Evolutionary conservation across 2,329 filamentous ascomycete species (phyloP).

Genomic region (Coniosporium tulheliwenetii): DNA sequence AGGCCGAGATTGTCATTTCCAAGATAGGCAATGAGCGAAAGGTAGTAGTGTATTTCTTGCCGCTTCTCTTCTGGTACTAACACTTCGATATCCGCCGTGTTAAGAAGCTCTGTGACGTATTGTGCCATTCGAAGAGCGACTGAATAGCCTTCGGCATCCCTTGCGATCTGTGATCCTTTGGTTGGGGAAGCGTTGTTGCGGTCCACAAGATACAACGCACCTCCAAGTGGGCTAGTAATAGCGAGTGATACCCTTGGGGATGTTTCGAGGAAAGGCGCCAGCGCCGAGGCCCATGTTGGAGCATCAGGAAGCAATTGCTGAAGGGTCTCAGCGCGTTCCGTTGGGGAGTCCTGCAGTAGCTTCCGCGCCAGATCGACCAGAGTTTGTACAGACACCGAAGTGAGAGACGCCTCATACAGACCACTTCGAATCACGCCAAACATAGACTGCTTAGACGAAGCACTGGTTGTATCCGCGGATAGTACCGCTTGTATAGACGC

Average conservation of each 20-base stretch:
- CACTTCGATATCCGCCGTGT: conserved; percentile 18
- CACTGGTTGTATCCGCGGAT: conserved; percentile 16
- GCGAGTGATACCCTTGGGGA: conserved; percentile 49
- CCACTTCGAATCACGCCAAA: conserved; percentile 37
- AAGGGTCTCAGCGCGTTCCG: conserved; percentile 7
- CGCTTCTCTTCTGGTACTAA: conserved; percentile 16
- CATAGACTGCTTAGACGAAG: conserved; percentile 27
- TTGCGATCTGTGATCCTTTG: conserved; percentile 20
- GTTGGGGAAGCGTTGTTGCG: conserved; percentile 10
- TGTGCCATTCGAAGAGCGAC: conserved; percentile 60
- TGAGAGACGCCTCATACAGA: conserved; percentile 26
- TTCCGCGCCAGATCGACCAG: conserved; percentile 39
- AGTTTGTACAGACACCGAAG: conserved; percentile 34
- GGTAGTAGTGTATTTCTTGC: conserved; percentile 29
- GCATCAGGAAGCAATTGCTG: conserved; percentile 45
- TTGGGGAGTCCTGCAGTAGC: conserved; percentile 19
- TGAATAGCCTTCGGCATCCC: conserved; percentile 57
- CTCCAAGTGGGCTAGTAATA: conserved; percentile 57
- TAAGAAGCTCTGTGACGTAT: conserved; percentile 48
- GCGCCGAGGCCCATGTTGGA: conserved; percentile 48
- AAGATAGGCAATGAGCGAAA: conserved; percentile 39
- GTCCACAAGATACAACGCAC: conserved; percentile 49
- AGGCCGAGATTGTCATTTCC: conserved; percentile 45
- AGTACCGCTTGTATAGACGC: conserved; percentile 18
- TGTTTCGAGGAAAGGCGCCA: conserved; percentile 38